Evolutionary conservation across 2,329 filamentous ascomycete genomes (phyloP), one percentile per base, ranked within the genome.

Genomic region (Cytospora chrysosperma): DNA sequence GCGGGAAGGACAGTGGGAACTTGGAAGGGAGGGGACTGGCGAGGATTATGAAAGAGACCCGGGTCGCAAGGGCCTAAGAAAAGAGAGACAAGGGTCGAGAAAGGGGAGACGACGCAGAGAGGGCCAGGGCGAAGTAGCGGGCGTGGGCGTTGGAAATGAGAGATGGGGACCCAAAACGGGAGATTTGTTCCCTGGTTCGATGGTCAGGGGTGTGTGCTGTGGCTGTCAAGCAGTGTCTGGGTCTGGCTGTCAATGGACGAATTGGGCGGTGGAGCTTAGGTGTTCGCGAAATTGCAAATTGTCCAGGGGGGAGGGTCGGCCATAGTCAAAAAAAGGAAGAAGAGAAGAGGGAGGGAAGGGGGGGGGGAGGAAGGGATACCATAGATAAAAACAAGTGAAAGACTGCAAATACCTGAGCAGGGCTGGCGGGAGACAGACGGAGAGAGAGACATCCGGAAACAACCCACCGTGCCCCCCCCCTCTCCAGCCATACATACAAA

Each of bases 271-370:
- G 53, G 56, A 32, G 59, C 61, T 61, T 40, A 61, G 59, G 53
- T 61, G 57, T 64, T 69, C 65, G 67, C 66, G 68, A 70, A 66
- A 70, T 70, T 70, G 59, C 59, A 66, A 51, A 56, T 49, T n/a
- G 67, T 59, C 60, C 61, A 61, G 60, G 30, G 61, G 62, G 64
- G 61, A 63, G 64, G 60, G 62, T 50, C 49, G 34, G 54, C 47
- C 49, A 59, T 47, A 59, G 55, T 59, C 43, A 32, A 37, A 43
- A 54, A 32, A 32, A 34, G 40, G 30, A 13, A 40, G 19, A 43
- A 4, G 24, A 21, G 10, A 50, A 27, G n/a, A 13, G 47, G 28
- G 51, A 19, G 15, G 26, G 30, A 17, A 19, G 43, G 30, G 53
- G n/a, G 53, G 13, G 10, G 2, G 4, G 8, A 32, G 30, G 27